Conservation (phyloP, 2,329 filamentous ascomycete species). For the Fusarium hostae region DNA sequence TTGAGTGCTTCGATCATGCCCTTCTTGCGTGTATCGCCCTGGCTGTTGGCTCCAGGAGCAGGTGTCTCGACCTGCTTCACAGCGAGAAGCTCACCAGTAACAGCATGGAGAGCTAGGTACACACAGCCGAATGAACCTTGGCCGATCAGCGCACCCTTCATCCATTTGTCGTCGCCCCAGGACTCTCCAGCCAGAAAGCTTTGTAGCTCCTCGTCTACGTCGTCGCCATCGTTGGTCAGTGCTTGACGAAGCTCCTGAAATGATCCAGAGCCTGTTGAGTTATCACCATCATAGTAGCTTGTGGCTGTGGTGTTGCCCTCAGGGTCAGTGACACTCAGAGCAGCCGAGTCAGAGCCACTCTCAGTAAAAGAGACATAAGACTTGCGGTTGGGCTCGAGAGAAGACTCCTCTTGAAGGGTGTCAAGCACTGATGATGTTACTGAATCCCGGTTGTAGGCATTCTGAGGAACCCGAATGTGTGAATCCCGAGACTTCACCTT, state of each 20-base stretch:
- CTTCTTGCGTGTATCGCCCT: conserved; percentile 91
- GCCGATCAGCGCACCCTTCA: conserved; percentile 97
- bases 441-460: conserved; percentile 78
- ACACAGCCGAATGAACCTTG: conserved; percentile 97
- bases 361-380: conserved; percentile 93
- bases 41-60: conserved; percentile 78
- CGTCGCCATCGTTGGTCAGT: conserved; percentile 90
- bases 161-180: conserved; percentile 98
- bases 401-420: conserved; percentile 89
- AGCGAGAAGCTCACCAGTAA: conserved; percentile 96
- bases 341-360: conserved; percentile 75
- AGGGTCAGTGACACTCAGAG: conserved; percentile 80
- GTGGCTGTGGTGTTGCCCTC: conserved; percentile 76
- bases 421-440: conserved; percentile 89
- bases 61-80: conserved; percentile 98
- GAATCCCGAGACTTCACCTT: conserved; percentile 58
- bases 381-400: conserved; percentile 87
- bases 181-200: conserved; percentile 93
- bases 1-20: conserved; percentile 98
- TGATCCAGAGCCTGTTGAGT: conserved; percentile 76
- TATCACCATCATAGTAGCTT: conserved; percentile 87
- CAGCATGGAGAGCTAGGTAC: conserved; percentile 92
- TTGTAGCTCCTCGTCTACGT: conserved; percentile 86
- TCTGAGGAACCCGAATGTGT: conserved; percentile 55
- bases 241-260: conserved; percentile 87